Percentiles rank a stretch among this genome's conserved stretches.
Evolutionary conservation across 805 yeast genomes (phyloP).

Genomic region (Barnettozyma botsteinii): DNA sequence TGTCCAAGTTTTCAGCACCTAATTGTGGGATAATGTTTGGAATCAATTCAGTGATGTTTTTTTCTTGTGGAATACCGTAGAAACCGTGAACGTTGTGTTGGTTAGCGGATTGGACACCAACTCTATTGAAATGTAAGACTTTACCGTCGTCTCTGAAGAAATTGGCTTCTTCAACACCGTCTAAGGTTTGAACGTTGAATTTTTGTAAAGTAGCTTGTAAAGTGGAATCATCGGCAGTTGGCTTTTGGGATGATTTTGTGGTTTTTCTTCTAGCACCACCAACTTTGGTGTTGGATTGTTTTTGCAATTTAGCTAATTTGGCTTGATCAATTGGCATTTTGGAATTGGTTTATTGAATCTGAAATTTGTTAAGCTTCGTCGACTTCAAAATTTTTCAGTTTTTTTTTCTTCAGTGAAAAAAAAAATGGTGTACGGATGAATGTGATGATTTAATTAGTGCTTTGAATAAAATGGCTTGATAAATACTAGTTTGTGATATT

Average conservation of each 20-base stretch:
- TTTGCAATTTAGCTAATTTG: slow-evolving; percentile 88
- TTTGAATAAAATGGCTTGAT: too few species aligned
- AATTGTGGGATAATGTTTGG: slow-evolving; percentile 94
- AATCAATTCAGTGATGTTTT: slow-evolving; percentile 83
- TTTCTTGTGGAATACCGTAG: slow-evolving; percentile 93
- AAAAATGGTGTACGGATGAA: slow-evolving; percentile 11
- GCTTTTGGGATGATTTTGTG: slow-evolving; percentile 61
- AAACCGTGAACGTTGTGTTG: slow-evolving; percentile 89
- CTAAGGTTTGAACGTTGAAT: slow-evolving; percentile 82
- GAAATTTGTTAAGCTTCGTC: neutral
- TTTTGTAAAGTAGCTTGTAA: slow-evolving; percentile 84
- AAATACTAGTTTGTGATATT: too few species aligned
- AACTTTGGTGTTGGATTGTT: slow-evolving; percentile 75
- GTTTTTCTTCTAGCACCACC: slow-evolving; percentile 90
- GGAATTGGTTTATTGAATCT: neutral
- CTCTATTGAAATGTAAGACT: slow-evolving; percentile 93
- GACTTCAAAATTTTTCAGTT: slow-evolving; percentile 11
- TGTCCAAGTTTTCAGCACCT: slow-evolving; percentile 91
- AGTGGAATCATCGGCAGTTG: slow-evolving; percentile 85
- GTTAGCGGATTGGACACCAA: slow-evolving; percentile 91
- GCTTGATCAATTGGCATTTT: slow-evolving; percentile 89
- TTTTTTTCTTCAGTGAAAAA: neutral
- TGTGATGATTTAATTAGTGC: neutral
- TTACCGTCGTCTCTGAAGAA: slow-evolving; percentile 95
- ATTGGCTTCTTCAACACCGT: slow-evolving; percentile 94